These are phyloP conservation scores for Tilletia indica DNA, from an alignment of 1,284 basidiomycete genomes.

Conservation along the genomic window DNA sequence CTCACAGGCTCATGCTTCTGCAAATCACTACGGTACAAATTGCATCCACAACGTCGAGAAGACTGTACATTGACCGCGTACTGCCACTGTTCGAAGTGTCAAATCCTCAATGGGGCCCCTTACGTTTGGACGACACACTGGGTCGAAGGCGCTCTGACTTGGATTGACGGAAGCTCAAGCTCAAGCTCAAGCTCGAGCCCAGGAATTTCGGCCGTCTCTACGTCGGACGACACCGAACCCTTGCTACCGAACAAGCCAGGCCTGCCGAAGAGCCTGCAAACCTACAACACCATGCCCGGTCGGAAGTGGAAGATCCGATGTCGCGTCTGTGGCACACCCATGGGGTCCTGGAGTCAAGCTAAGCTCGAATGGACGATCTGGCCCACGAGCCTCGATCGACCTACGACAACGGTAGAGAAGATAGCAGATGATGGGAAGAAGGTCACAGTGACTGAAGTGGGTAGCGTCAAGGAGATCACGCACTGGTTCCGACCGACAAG, in stretches of 20 bases:
- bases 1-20: conserved; percentile 12
- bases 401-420: background rate
- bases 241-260: conserved; percentile 22
- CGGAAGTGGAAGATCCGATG: conserved; percentile 47
- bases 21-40: background rate
- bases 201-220: background rate
- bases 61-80: conserved; percentile 36
- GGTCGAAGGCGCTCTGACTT: conserved; percentile 36
- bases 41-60: background rate
- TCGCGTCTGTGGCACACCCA: conserved; percentile 42
- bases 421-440: background rate
- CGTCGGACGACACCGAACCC: background rate
- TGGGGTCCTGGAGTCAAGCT: conserved; percentile 42
- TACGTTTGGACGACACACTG: conserved; percentile 45
- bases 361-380: conserved; percentile 45
- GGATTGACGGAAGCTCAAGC: conserved; percentile 19
- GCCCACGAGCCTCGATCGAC: conserved; percentile 35
- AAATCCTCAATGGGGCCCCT: conserved; percentile 46
- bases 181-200: background rate
- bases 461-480: conserved; percentile 4
- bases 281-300: conserved; percentile 36
- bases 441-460: background rate
- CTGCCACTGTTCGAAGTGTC: conserved; percentile 48
- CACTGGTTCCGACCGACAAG: conserved; percentile 14
- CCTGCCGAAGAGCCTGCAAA: conserved; percentile 25